phyloP scores from a whole-genome alignment of 2,329 filamentous ascomycete genomes.

The Aspergillus sp. region DNA sequence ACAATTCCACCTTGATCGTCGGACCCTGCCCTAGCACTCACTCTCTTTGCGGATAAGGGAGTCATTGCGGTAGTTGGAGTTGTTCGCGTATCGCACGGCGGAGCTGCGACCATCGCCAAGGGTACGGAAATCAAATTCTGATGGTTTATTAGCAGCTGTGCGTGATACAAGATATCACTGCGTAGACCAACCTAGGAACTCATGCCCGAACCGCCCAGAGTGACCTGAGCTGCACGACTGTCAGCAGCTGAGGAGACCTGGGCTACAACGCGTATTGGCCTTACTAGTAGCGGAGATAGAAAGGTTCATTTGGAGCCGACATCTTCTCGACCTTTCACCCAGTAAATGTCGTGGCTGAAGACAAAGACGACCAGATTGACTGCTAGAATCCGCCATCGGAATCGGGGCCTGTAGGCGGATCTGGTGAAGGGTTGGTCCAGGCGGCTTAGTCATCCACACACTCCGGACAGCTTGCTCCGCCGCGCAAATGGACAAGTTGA shows the following conservation, averaged over 20 bases:
- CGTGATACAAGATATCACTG: slow-evolving; percentile 7
- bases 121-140: slow-evolving; percentile 94
- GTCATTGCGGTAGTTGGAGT: slow-evolving; percentile 98
- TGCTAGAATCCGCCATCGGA: too few species aligned
- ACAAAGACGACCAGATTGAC: neutral
- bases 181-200: slow-evolving; percentile 73
- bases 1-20: slow-evolving; percentile 1
- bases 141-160: slow-evolving; percentile 15
- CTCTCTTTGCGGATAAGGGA: slow-evolving; percentile 99
- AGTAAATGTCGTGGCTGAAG: slow-evolving; percentile 2
- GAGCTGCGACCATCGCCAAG: slow-evolving; percentile 90
- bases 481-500: slow-evolving; percentile 39
- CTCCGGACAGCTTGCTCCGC: slow-evolving; percentile 31
- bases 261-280: slow-evolving; percentile 31
- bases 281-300: slow-evolving; percentile 98
- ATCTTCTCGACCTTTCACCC: slow-evolving; percentile 42
- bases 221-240: slow-evolving; percentile 74
- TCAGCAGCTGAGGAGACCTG: slow-evolving; percentile 39
- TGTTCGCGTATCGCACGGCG: slow-evolving; percentile 95
- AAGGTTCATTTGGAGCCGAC: slow-evolving; percentile 70
- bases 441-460: slow-evolving; percentile 44
- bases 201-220: slow-evolving; percentile 94
- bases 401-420: slow-evolving; percentile 6
- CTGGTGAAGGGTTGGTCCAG: slow-evolving; percentile 15
- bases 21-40: slow-evolving; percentile 45